Evolutionary conservation across 208 protist species (phyloP), one percentile per base, ranked within the genome.

Genomic region (Leishmania aethiopica): DNA sequence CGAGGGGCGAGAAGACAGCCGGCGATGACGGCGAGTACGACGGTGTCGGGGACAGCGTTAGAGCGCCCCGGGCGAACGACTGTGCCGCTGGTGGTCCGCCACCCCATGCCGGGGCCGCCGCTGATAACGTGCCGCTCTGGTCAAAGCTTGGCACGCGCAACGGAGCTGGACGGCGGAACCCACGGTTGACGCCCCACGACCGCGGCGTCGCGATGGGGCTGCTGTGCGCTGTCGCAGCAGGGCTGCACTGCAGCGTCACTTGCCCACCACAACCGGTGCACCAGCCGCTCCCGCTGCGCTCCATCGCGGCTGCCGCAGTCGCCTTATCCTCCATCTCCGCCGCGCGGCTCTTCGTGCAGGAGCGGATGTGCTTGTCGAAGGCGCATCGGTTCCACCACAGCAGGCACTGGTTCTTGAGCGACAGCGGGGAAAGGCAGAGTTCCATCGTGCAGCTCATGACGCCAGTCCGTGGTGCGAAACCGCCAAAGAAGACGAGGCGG

Each of bases 401-500:
- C n/a, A 84, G 80, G 67, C 78, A 80, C 74, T 75, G 59, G 40
- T 75, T 76, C 19, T 60, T 77, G 45, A 93, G 71, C 2, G 85
- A 86, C 25, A 88, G 75, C 28, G 84, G 78, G 22, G 77, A 55
- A 59, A 93, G 81, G 17, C 67, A 76, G 42, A 93, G 77, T 55
- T 90, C 83, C 66, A 91, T 86, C 62, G 85, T 80, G 53, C 80
- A 75, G 78, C 75, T 81, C 69, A 86, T 42, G 32, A 91, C 75
- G 4, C 75, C 62, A 17, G 51, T 71, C 55, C 77, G 73, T 0
- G 75, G 78, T 13, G 77, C 80, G 49, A 84, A 90, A 42, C 90
- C 90, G 22, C 90, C 90, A 53, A 91, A 93, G 51, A 93, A 89
- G 59, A 90, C 49, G 35, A 93, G 79, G 28, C 84, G 82, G 57